These are phyloP conservation scores for Leptographium procerum DNA, from an alignment of 2,329 filamentous ascomycete genomes.

Conservation along the genomic window DNA sequence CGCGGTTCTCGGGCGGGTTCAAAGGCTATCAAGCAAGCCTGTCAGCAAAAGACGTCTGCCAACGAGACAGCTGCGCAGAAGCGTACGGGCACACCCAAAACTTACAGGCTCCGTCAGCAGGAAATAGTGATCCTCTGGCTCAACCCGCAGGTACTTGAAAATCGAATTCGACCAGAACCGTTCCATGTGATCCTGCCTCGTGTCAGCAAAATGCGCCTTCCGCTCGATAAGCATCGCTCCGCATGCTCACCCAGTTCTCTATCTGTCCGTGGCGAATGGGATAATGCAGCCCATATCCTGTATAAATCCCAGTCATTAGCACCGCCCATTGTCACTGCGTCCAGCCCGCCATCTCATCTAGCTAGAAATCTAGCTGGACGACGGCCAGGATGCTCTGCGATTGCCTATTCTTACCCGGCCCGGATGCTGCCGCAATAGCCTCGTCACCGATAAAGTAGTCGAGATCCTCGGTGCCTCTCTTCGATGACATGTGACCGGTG, in stretches of 20 bases:
- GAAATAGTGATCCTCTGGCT: slow-evolving; percentile 98
- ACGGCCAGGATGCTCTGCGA: background rate
- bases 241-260: slow-evolving; percentile 80
- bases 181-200: slow-evolving; percentile 84
- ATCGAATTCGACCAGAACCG: slow-evolving; percentile 99
- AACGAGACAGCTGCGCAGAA: too few relatives aligned
- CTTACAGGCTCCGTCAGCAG: slow-evolving; percentile 87
- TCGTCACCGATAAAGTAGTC: slow-evolving; percentile 99
- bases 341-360: background rate
- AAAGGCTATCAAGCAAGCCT: slow-evolving; percentile 64
- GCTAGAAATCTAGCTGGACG: background rate
- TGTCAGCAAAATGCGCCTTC: slow-evolving; percentile 12
- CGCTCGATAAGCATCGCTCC: too few relatives aligned
- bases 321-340: background rate
- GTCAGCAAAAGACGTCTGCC: background rate
- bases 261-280: slow-evolving; percentile 96
- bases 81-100: too few relatives aligned
- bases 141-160: slow-evolving; percentile 97
- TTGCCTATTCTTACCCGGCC: slow-evolving; percentile 50
- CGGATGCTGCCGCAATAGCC: slow-evolving; percentile 70
- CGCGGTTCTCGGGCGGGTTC: slow-evolving; percentile 96
- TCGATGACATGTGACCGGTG: slow-evolving; percentile 70
- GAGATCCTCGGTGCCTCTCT: slow-evolving; percentile 92
- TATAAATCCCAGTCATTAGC: background rate
- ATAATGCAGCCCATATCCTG: slow-evolving; percentile 92